Evolutionary conservation across 2,329 filamentous ascomycete species (phyloP).

Genomic region (Colletotrichum acutatum): DNA sequence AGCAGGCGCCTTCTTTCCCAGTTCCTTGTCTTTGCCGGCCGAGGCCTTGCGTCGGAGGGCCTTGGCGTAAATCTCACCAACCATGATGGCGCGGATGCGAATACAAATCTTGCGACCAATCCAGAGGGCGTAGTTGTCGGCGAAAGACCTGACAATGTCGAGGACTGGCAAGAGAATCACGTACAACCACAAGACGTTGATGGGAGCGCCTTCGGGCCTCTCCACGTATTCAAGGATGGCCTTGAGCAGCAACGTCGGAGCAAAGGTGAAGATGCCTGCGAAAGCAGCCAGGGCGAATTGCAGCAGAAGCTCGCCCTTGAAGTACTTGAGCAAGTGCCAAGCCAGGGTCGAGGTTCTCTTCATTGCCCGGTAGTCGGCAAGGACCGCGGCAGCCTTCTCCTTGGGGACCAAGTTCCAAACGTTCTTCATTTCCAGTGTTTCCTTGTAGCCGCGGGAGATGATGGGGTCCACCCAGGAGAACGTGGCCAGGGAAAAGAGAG

Average conservation of each 20-base stretch:
- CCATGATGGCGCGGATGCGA: constrained; percentile 90
- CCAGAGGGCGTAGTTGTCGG: constrained; percentile 89
- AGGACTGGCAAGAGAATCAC: constrained; percentile 90
- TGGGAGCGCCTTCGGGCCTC: constrained; percentile 76
- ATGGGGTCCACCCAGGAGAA: constrained; percentile 93
- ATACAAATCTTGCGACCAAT: constrained; percentile 95
- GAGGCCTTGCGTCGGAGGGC: constrained; percentile 91
- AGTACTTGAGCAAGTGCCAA: constrained; percentile 85
- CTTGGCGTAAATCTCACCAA: constrained; percentile 98
- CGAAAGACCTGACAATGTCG: constrained; percentile 82
- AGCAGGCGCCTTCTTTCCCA: constrained; percentile 65
- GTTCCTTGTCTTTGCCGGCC: constrained; percentile 77
- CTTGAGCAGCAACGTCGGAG: constrained; percentile 89
- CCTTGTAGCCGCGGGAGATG: constrained; percentile 88
- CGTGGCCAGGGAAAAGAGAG: constrained; percentile 86
- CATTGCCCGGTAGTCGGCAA: constrained; percentile 85
- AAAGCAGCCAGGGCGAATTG: constrained; percentile 86
- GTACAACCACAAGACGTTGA: constrained; percentile 94
- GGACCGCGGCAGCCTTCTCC: constrained; percentile 85
- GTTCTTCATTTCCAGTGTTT: constrained; percentile 82
- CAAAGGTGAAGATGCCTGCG: constrained; percentile 86
- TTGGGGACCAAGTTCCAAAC: constrained; percentile 93
- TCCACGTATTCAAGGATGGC: constrained; percentile 96
- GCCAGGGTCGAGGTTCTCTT: constrained; percentile 85
- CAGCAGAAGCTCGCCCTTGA: constrained; percentile 78